Evolutionary conservation across 2,329 filamentous ascomycete species (phyloP).

Genomic region (Colletotrichum orbiculare): DNA sequence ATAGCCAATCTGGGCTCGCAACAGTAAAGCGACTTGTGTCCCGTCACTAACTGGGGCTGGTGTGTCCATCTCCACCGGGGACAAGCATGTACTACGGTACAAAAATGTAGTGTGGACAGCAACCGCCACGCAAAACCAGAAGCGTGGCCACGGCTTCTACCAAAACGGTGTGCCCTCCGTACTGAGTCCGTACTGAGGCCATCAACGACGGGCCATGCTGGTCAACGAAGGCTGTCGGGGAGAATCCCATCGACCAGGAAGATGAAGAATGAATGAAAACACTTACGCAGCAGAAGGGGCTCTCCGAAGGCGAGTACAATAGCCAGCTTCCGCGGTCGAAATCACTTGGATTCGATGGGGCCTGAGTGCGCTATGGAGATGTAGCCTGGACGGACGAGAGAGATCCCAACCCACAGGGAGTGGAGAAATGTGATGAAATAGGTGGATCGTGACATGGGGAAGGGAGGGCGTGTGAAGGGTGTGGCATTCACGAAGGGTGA

Average conservation of each 20-base stretch:
- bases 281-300: too few relatives aligned
- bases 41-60: constrained; percentile 18
- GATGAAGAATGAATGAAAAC: neutral
- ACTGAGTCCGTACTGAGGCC: neutral
- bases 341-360: constrained; percentile 24
- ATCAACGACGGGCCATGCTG: neutral
- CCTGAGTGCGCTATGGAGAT: constrained; percentile 21
- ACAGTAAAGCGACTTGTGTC: constrained; percentile 29
- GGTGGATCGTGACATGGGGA: constrained; percentile 31
- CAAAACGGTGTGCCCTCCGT: too few relatives aligned
- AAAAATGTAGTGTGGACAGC: neutral
- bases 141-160: constrained; percentile 16
- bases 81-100: too few relatives aligned
- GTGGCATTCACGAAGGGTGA: constrained; percentile 10
- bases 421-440: constrained; percentile 28
- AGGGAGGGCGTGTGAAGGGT: constrained; percentile 28
- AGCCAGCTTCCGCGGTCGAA: constrained; percentile 9
- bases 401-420: constrained; percentile 34
- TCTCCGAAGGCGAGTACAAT: constrained; percentile 3
- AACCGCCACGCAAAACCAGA: constrained; percentile 23
- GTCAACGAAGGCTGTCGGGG: constrained; percentile 3
- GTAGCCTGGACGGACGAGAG: constrained; percentile 25
- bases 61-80: neutral
- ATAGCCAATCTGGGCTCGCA: constrained; percentile 26
- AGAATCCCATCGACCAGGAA: neutral